Base-by-base conservation (phyloP, 345 rosid species). In the Fremontodendron californicum region DNA sequence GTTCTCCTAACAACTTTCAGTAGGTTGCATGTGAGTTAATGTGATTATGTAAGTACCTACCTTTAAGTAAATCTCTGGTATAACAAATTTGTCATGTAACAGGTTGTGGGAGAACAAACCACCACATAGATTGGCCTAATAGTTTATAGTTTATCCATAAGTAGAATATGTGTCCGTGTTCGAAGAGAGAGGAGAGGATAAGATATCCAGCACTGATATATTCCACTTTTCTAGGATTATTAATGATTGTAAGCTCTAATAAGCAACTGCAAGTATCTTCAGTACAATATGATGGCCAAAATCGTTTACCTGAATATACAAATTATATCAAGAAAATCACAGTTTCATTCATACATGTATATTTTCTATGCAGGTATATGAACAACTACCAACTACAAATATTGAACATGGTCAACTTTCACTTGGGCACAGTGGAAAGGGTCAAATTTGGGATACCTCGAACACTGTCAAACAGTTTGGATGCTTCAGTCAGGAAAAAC, bases 261-360 rank as follows among this genome's bases (percentile, higher is more conserved):
- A 57, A 25, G 58, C 46, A 81, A 55, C 63, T 21, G 13, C 73
- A 73, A 45, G 70, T 23, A 73, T 62, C 5, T 40, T 33, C 40
- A 39, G 21, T 21, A 77, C 23, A 79, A 42, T 40, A 68, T 66
- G 60, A 37, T 66, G 74, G 81, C 78, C 71, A 48, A 62, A 2
- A 43, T 64, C 43, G 35, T 48, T 9, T 70, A 18, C 74, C 51
- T 51, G 57, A 43, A 81, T 51, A n/a, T 54, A 29, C 58, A 48
- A 64, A 45, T 31, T 5, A 76, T 37, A 75, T 45, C 12, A 65
- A 63, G 37, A 21, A 31, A 33, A 63, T 52, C 4, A 45, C 48
- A 62, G 21, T 27, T 75, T 45, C 35, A 43, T 62, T 71, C 9
- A 62, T 69, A 43, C 73, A 61, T 54, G 49, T 62, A 23, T 61